Evolutionary conservation across 2,329 filamentous ascomycete genomes (phyloP), one percentile per base, ranked within the genome.

Genomic region (Ophiostoma ulmi): DNA sequence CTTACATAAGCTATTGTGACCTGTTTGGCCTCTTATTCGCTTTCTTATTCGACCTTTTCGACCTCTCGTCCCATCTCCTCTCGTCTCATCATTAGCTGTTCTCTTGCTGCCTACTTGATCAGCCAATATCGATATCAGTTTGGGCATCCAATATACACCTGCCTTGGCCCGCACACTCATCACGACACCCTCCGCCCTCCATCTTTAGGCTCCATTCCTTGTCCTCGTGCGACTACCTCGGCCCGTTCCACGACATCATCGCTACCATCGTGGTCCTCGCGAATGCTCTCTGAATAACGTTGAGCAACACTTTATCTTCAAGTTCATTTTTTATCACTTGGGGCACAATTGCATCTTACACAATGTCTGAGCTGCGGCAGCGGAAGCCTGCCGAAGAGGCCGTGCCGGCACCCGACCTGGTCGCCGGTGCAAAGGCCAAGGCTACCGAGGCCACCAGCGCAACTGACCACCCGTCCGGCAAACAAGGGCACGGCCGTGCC

Each of bases 391-490:
- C 70, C n/a, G 58, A 71, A 22, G 64, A 72, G 64, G 70, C 70
- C 68, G 72, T 76, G 22, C 76, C 80, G 61, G 75, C 77, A n/a
- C 76, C 79, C 39, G 78, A 78, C 41, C 69, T 77, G 58, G 72
- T 69, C 31, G 73, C 73, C 73, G 70, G 70, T 5, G 35, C 44
- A 3, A 73, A 67, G 44, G 39, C 70, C 67, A 63, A 75, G 41
- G 70, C 74, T 22, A 71, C 69, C 61, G 72, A 71, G 39, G 67
- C 71, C 17, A 38, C 69, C 17, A 72, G 68, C 39, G 69, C 73
- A 11, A 73, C 55, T 67, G 74, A 73, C 17, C 86, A 89, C 76
- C 86, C 86, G 0, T 86, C 85, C 1, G 87, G 87, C n/a, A 82
- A 83, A 70, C 78, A 82, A 69, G 82, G 85, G 72, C 82, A 89